A percentile compares a stretch with the other conserved stretches of the same genome.
These are phyloP conservation scores for Psilocybe azurescens DNA, from an alignment of 768 basidiomycete genomes.

Conservation along the genomic window DNA sequence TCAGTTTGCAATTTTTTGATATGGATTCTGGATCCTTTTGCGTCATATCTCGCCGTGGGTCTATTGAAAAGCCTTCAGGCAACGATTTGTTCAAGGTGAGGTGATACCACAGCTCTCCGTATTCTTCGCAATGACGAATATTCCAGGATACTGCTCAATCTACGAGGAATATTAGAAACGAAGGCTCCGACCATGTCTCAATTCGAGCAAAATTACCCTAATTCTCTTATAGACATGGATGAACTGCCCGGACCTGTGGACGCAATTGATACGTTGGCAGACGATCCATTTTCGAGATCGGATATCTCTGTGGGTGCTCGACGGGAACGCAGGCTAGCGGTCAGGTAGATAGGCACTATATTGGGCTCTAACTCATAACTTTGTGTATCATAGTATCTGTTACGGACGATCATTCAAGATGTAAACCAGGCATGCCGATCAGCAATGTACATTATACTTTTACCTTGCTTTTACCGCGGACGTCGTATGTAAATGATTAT, in stretches of 20 bases:
- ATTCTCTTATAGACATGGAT: conserved; percentile 12
- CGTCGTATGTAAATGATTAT: background rate
- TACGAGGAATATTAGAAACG: conserved; percentile 26
- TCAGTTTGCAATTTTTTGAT: conserved; percentile 31
- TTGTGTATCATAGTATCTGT: conserved; percentile 3
- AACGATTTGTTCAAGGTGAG: conserved; percentile 32
- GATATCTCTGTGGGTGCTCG: background rate
- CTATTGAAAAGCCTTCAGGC: conserved; percentile 29
- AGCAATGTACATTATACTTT: background rate
- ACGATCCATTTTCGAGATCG: background rate
- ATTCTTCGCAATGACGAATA: background rate
- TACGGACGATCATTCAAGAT: background rate
- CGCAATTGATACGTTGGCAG: background rate
- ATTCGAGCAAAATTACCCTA: conserved; percentile 14
- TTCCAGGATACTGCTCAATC: conserved; percentile 29
- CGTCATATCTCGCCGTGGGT: conserved; percentile 29
- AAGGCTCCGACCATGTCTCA: conserved; percentile 11
- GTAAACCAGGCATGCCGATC: background rate
- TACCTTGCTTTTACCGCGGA: background rate
- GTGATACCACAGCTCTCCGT: background rate
- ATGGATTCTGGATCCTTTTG: conserved; percentile 30
- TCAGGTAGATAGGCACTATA: background rate
- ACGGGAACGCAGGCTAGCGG: background rate
- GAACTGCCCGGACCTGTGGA: background rate
- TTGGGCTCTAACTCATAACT: background rate